Evolutionary conservation across 1,284 basidiomycete species (phyloP), one percentile per base, ranked within the genome.

Genomic region (Dichomitus squalens): DNA sequence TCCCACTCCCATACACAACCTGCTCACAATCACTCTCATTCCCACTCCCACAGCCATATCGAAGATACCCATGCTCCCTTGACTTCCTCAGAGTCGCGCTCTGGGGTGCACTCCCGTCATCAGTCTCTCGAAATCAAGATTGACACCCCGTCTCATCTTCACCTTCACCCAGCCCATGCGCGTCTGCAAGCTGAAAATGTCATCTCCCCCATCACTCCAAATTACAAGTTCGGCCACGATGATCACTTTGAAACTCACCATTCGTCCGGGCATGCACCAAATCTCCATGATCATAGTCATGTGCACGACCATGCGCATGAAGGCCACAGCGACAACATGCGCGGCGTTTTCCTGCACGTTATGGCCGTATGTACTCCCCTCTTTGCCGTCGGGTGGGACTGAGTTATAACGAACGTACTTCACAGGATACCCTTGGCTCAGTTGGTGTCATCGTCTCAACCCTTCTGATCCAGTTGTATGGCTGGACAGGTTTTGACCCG

Each of bases 401-500:
- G 20, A 39, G 14, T 39, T 36, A 23, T 8, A 20, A 53, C 70
- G 34, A 11, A 11, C 36, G 31, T n/a, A 35, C 43, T 44, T 25
- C 47, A 50, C 64, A 93, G 90, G 91, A 93, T 67, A 93, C 91
- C 4, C 79, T 93, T 8, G 95, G 95, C 43, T 96, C 94, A 9
- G 96, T 99, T 18, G 97, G 97, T n/a, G 97, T 99, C 7, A 99
- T 99, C 69, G 84, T 98, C 53, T 98, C 96, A 21, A 99, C 97
- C 3, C 77, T 99, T 14, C 82, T 99, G 58, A 99, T 99, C 64
- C 88, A 96, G 66, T 89, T 89, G 58, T 99, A 97, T 66, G 96
- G 96, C n/a, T 99, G 96, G 96, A 99, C 97, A 2, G 96, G 96
- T 16, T 99, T 98, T 71, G 97, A 99, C 73, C 97, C 97, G 2